These are phyloP conservation scores for Colletotrichum chlorophyti DNA, from an alignment of 2,329 filamentous ascomycete genomes.

Conservation along the genomic window DNA sequence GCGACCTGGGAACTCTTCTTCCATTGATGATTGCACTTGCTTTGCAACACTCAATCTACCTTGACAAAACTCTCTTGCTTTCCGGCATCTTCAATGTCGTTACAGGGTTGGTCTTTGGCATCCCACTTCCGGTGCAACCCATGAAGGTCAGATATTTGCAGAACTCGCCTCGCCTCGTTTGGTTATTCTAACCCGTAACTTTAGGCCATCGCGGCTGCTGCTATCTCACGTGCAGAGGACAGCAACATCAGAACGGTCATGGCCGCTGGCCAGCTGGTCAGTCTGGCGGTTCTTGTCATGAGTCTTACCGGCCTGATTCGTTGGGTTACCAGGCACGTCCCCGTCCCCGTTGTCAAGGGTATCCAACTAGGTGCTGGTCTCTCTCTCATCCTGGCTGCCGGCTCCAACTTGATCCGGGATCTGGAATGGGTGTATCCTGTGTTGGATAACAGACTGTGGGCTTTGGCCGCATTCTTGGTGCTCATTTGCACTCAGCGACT, in stretches of 20 bases:
- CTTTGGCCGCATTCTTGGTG: slow-evolving; percentile 73
- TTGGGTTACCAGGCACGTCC: slow-evolving; percentile 76
- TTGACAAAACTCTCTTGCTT: slow-evolving; percentile 86
- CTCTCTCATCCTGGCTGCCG: slow-evolving; percentile 80
- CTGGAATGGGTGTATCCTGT: slow-evolving; percentile 73
- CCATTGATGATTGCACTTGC: slow-evolving; percentile 89
- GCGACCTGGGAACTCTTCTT: slow-evolving; percentile 88
- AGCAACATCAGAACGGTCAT: slow-evolving; percentile 66
- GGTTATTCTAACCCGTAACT: not conserved
- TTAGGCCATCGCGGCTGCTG: slow-evolving; percentile 85
- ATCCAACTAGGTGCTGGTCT: slow-evolving; percentile 94
- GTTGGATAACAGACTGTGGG: slow-evolving; percentile 82
- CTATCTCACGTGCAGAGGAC: slow-evolving; percentile 73
- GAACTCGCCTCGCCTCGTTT: no score
- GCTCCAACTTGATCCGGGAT: slow-evolving; percentile 69
- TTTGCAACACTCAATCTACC: slow-evolving; percentile 77
- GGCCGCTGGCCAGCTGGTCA: slow-evolving; percentile 79
- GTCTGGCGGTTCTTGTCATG: slow-evolving; percentile 74
- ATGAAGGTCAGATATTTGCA: slow-evolving; percentile 59
- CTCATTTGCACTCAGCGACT: slow-evolving; percentile 72
- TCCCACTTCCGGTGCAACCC: slow-evolving; percentile 92
- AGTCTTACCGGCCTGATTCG: slow-evolving; percentile 80
- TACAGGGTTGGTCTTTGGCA: slow-evolving; percentile 83
- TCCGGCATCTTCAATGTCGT: slow-evolving; percentile 86
- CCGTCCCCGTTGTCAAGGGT: slow-evolving; percentile 88